Conservation (phyloP, 1,284 basidiomycete species). For the Ceratorhiza oryzae-sativae region DNA sequence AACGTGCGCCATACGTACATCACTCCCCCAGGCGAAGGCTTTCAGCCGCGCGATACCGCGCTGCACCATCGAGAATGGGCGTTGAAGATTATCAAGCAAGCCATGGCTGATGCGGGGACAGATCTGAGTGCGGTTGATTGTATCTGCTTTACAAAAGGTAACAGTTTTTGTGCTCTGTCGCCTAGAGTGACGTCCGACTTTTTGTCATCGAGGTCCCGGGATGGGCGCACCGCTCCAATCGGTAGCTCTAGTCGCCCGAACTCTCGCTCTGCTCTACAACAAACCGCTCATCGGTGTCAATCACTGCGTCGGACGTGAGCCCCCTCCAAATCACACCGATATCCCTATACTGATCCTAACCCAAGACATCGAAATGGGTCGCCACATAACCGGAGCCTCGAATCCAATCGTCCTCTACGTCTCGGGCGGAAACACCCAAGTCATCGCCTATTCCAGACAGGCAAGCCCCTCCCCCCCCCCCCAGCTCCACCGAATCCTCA, state of each 20-base stretch:
- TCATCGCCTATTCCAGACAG: conserved; percentile 97
- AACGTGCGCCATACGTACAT: conserved; percentile 97
- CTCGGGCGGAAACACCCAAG: conserved; percentile 98
- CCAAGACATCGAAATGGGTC: conserved; percentile 99
- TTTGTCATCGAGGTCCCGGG: conserved; percentile 75
- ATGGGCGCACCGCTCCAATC: conserved; percentile 98
- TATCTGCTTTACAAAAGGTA: conserved; percentile 97
- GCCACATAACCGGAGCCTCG: conserved; percentile 91
- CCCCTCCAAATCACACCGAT: no score
- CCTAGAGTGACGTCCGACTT: conserved; percentile 5
- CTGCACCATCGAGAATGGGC: conserved; percentile 96
- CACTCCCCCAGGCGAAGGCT: conserved; percentile 97
- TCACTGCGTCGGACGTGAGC: conserved; percentile 96
- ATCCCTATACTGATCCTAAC: no score
- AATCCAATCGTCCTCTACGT: conserved; percentile 99
- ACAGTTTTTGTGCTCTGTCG: conserved; percentile 38
- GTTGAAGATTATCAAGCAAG: conserved; percentile 81
- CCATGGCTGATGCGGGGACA: conserved; percentile 74
- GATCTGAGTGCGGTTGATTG: conserved; percentile 85
- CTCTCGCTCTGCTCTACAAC: conserved; percentile 83
- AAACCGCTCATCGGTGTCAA: conserved; percentile 98
- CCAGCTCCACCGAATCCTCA: neutral
- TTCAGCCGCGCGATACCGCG: conserved; percentile 94
- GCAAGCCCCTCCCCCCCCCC: neutral
- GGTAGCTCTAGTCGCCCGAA: conserved; percentile 94